phyloP scores from a whole-genome alignment of 805 yeast species.

The Maudiozyma bulderi region DNA sequence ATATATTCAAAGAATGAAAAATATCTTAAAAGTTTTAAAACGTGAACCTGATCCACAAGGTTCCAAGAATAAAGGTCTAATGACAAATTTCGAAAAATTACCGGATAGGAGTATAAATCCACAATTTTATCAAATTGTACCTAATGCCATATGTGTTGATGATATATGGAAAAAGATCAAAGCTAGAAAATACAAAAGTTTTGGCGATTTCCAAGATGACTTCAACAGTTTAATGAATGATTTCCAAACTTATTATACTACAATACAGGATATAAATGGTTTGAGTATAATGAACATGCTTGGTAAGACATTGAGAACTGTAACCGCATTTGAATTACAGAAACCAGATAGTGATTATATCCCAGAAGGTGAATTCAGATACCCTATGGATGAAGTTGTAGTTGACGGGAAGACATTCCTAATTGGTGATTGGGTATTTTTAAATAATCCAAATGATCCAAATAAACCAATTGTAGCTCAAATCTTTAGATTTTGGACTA shows the following conservation, averaged over 20 bases:
- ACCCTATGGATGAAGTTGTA: constrained; percentile 71
- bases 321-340: constrained; percentile 58
- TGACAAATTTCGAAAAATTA: constrained; percentile 66
- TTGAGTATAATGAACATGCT: constrained; percentile 53
- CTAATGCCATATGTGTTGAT: constrained; percentile 57
- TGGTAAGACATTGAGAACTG: constrained; percentile 48
- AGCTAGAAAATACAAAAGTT: constrained; percentile 68
- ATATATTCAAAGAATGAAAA: constrained; percentile 84
- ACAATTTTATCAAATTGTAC: constrained; percentile 39
- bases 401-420: constrained; percentile 62
- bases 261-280: constrained; percentile 39
- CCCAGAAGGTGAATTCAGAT: constrained; percentile 50
- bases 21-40: constrained; percentile 71
- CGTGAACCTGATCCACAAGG: constrained; percentile 51
- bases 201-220: constrained; percentile 70
- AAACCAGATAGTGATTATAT: constrained; percentile 76
- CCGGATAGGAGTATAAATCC: constrained; percentile 46
- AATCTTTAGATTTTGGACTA: constrained; percentile 85
- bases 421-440: constrained; percentile 92
- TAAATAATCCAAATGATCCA: constrained; percentile 80
- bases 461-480: constrained; percentile 90
- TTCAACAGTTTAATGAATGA: constrained; percentile 65
- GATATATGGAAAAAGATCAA: constrained; percentile 77
- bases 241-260: constrained; percentile 54
- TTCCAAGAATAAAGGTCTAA: constrained; percentile 35